These are phyloP conservation scores for Mallotus repandus DNA, from an alignment of 441 rosid genomes.

Conservation along the genomic window DNA sequence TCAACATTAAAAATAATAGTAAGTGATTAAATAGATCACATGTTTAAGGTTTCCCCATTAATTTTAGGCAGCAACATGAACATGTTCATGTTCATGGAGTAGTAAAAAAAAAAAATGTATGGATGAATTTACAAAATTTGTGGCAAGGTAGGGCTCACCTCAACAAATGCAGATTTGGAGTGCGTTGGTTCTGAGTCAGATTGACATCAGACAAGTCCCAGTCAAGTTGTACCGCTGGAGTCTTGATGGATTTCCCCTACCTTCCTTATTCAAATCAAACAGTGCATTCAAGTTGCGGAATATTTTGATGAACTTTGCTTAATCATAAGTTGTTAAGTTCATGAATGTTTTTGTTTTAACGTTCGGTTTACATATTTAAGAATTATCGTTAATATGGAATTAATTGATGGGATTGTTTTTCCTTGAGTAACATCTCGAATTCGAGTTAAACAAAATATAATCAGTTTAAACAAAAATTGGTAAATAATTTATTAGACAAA, in stretches of 20 bases:
- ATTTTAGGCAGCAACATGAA: not conserved
- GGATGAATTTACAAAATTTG: not conserved
- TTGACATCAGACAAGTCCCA: not conserved
- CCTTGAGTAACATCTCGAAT: no score
- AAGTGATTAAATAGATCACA: no score
- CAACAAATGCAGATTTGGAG: not conserved
- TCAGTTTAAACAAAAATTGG: no score
- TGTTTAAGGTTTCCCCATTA: not conserved
- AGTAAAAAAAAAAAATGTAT: not conserved
- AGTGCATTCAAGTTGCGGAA: not conserved
- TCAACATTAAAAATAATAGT: no score
- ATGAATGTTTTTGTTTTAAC: no score
- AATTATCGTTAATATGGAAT: no score
- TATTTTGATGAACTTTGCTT: no score
- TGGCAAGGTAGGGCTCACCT: not conserved
- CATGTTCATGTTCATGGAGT: not conserved
- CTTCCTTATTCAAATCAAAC: not conserved
- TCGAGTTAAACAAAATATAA: no score
- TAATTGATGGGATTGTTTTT: no score
- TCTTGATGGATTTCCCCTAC: not conserved
- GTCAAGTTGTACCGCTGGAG: not conserved
- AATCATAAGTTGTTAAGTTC: no score
- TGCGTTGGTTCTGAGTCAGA: slow-evolving; percentile 21
- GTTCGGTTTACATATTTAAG: no score
- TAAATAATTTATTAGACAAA: no score